A percentile compares a stretch with the other conserved stretches of the same genome.
Conservation (phyloP, 2,329 filamentous ascomycete species). For the Pestalotiopsis sp. region DNA sequence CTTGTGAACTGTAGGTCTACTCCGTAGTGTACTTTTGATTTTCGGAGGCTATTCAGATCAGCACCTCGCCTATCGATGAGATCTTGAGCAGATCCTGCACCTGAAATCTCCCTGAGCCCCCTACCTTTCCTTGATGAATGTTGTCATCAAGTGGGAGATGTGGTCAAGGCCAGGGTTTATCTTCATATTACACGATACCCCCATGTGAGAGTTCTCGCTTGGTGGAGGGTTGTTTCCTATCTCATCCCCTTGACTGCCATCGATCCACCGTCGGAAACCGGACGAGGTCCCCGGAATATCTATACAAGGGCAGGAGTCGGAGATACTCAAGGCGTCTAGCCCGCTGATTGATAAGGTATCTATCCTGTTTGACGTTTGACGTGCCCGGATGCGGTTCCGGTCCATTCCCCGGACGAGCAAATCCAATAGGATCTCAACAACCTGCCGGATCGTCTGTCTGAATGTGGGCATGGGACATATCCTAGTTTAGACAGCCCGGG, state of each 20-base stretch:
- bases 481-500: neutral
- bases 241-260: no score
- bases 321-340: neutral
- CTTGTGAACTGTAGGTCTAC: no score
- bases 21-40: no score
- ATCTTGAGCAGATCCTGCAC: neutral
- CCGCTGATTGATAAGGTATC: neutral
- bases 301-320: neutral
- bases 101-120: neutral
- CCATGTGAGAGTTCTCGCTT: no score
- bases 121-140: neutral
- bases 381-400: neutral
- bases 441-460: neutral
- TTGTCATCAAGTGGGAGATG: neutral
- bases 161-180: neutral
- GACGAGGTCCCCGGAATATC: no score
- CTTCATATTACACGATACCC: neutral
- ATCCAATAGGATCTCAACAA: neutral
- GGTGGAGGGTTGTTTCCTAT: no score
- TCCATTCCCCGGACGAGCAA: neutral
- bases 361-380: neutral
- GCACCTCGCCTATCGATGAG: neutral
- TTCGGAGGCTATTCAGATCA: no score
- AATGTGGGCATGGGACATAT: neutral
- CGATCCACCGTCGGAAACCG: no score